Percentiles rank a stretch among this genome's conserved stretches.
phyloP scores from a whole-genome alignment of 2,329 filamentous ascomycete species.

The Pyrenochaeta sp. region DNA sequence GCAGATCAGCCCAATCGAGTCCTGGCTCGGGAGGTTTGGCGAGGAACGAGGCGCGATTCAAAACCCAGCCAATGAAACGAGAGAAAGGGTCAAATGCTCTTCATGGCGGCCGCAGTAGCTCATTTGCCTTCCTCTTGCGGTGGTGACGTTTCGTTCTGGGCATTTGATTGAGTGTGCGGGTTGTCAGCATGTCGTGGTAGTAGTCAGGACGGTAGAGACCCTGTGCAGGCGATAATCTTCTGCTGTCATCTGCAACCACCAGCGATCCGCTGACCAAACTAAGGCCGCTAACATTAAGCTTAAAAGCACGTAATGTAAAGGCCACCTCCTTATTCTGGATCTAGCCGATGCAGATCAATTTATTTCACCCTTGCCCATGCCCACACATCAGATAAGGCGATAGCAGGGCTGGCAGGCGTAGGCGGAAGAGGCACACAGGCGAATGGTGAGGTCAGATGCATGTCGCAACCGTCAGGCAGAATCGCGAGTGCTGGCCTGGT shows the following conservation, averaged over 20 bases:
- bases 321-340: conserved; percentile 42
- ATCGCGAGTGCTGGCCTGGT: conserved; percentile 5
- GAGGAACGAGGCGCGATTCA: conserved; percentile 10
- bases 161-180: no score
- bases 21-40: conserved; percentile 10
- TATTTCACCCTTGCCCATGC: conserved; percentile 26
- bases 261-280: conserved; percentile 27
- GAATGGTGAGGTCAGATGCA: conserved; percentile 7
- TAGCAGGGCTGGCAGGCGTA: conserved; percentile 14
- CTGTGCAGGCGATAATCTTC: conserved; percentile 5
- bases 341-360: conserved; percentile 37
- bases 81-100: not conserved
- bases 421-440: conserved; percentile 8
- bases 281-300: conserved; percentile 43
- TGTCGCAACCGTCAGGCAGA: not conserved
- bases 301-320: conserved; percentile 38
- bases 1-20: conserved; percentile 13
- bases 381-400: conserved; percentile 37
- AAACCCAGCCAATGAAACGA: conserved; percentile 17
- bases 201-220: not conserved
- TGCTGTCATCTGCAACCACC: conserved; percentile 13
- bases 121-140: conserved; percentile 23
- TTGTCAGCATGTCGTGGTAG: not conserved
- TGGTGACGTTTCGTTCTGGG: conserved; percentile 6
- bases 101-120: no score